These are phyloP conservation scores for Arabidopsis arenosa DNA, from an alignment of 345 rosid genomes.

Conservation along the genomic window DNA sequence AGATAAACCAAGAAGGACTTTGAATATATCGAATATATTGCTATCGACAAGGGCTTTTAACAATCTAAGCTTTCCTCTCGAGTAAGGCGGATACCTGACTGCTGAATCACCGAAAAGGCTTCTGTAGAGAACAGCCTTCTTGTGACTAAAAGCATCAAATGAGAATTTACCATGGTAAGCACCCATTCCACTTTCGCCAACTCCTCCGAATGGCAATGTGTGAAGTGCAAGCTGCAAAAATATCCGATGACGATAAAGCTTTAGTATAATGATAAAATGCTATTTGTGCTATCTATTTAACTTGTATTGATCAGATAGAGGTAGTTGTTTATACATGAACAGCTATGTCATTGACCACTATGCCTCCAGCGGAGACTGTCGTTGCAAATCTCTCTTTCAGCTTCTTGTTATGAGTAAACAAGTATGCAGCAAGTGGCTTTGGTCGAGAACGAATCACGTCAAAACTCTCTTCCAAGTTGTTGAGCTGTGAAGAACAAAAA, in stretches of 20 bases:
- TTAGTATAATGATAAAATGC: constrained; percentile 2
- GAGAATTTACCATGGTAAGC: constrained; percentile 96
- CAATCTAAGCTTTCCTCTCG: constrained; percentile 60
- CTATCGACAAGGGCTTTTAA: constrained; percentile 66
- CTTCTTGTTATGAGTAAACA: constrained; percentile 77
- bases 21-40: constrained; percentile 52
- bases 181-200: constrained; percentile 94
- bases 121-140: constrained; percentile 83
- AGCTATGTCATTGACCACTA: constrained; percentile 80
- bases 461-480: constrained; percentile 79
- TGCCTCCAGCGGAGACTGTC: constrained; percentile 84
- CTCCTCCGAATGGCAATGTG: constrained; percentile 90
- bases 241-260: background rate
- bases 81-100: constrained; percentile 86
- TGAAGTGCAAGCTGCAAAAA: constrained; percentile 68
- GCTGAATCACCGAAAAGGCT: constrained; percentile 65
- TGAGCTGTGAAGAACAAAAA: constrained; percentile 55
- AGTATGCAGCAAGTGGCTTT: constrained; percentile 96
- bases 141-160: constrained; percentile 93
- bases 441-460: constrained; percentile 68
- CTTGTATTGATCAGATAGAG: background rate
- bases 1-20: constrained; percentile 59
- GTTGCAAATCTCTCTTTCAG: constrained; percentile 67
- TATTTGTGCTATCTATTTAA: background rate
- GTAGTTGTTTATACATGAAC: constrained; percentile 62